Percentiles rank a stretch among this genome's conserved stretches.
These are phyloP conservation scores for Thermochaetoides thermophila DNA, from an alignment of 495 filamentous ascomycete species.

Conservation along the genomic window DNA sequence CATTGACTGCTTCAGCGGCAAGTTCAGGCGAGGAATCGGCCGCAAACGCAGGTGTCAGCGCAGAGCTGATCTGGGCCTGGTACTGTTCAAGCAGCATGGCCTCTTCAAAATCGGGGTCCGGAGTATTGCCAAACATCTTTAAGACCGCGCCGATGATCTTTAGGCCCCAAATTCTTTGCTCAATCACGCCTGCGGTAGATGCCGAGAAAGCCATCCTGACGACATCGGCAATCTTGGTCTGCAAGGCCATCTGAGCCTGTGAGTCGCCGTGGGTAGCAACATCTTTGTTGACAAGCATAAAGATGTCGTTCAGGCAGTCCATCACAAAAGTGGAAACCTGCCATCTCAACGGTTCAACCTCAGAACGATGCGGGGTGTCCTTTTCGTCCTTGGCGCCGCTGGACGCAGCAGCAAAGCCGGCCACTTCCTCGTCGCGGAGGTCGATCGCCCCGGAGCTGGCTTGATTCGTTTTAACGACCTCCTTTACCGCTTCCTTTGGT, in stretches of 20 bases:
- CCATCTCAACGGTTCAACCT: conserved; percentile 86
- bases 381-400: conserved; percentile 50
- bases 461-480: conserved; percentile 33
- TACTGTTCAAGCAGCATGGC: conserved; percentile 93
- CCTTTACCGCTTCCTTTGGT: conserved; percentile 38
- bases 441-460: conserved; percentile 47
- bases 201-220: conserved; percentile 95
- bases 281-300: conserved; percentile 59
- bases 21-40: conserved; percentile 90
- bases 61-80: conserved; percentile 94
- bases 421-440: conserved; percentile 88
- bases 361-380: conserved; percentile 40
- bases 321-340: conserved; percentile 92
- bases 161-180: conserved; percentile 75
- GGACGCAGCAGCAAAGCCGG: conserved; percentile 69
- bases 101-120: conserved; percentile 93
- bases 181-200: conserved; percentile 82
- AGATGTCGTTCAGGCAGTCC: conserved; percentile 75
- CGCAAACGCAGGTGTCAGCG: conserved; percentile 90
- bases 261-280: conserved; percentile 55
- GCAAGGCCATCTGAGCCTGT: conserved; percentile 55
- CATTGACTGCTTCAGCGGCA: conserved; percentile 87
- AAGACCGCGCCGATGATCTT: conserved; percentile 87
- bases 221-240: conserved; percentile 80
- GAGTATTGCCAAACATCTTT: conserved; percentile 89